Evolutionary conservation across 2,329 filamentous ascomycete genomes (phyloP).

Genomic region (Phialophora macrospora): DNA sequence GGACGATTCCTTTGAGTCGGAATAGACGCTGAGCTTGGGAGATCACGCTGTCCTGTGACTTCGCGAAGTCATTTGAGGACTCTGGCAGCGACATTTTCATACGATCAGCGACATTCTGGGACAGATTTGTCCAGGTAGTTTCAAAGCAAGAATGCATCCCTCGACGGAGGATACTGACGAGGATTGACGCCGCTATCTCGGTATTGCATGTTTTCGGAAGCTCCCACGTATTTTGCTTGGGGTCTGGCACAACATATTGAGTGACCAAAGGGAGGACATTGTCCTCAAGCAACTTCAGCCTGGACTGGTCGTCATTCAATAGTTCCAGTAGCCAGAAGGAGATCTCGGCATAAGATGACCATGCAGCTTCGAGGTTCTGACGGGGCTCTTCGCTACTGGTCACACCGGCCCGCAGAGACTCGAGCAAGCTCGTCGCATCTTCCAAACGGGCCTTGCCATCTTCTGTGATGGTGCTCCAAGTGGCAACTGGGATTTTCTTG

Average conservation of each 20-base stretch:
- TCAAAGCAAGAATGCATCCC: constrained; percentile 51
- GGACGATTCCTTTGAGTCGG: constrained; percentile 52
- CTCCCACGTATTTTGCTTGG: constrained; percentile 57
- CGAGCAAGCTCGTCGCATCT: constrained; percentile 65
- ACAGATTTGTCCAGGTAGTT: constrained; percentile 67
- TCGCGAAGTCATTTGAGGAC: constrained; percentile 74
- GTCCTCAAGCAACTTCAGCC: constrained; percentile 51
- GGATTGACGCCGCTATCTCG: constrained; percentile 48
- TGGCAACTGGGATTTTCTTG: constrained; percentile 57
- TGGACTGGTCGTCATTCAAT: constrained; percentile 55
- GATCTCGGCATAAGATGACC: constrained; percentile 69
- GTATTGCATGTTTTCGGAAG: constrained; percentile 50
- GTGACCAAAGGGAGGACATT: constrained; percentile 59
- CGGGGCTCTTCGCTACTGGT: constrained; percentile 72
- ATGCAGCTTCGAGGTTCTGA: constrained; percentile 30
- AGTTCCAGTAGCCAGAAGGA: constrained; percentile 59
- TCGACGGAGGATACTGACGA: constrained; percentile 46
- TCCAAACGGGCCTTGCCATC: constrained; percentile 45
- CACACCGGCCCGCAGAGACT: constrained; percentile 72
- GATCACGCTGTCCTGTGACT: constrained; percentile 72
- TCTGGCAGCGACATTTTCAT: constrained; percentile 79
- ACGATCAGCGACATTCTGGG: constrained; percentile 64
- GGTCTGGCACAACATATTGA: constrained; percentile 58
- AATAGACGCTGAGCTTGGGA: constrained; percentile 72
- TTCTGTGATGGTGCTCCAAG: constrained; percentile 56